Evolutionary conservation across 768 basidiomycete genomes (phyloP), one percentile per base, ranked within the genome.

Genomic region (Tephrocybe sp.): DNA sequence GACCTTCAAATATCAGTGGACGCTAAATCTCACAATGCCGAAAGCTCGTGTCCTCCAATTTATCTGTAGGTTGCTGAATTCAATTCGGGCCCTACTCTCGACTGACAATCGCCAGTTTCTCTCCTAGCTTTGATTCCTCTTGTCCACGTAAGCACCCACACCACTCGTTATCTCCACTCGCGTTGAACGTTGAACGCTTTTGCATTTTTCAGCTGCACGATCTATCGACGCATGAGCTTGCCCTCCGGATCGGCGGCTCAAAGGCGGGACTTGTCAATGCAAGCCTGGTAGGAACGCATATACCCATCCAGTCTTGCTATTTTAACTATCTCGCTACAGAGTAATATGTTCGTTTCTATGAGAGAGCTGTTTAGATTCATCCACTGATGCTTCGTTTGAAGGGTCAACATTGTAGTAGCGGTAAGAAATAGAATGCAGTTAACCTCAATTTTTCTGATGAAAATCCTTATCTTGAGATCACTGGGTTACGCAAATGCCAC

Each of bases 211-310:
- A 51, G 86, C 70, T 92, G 25, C 87, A 93, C 54, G 92, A 92
- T 53, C 73, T 92, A 35, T 79, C 81, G 1, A 92, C 87, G 0
- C 74, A 77, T 47, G 87, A 92, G 46, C 69, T 95, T 11, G 80
- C 90, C 9, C 66, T 83, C 8, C 79, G 91, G 36, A 78, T 92
- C 21, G 92, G 91, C 2, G 87, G 88, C 18, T 72, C 86, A 13
- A 84, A 81, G 59, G 83, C 89, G 0, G 92, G 89, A 0, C 72
- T 95, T 16, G 69, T 93, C 26, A 92, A 92, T 56, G 89, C 88
- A 34, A 89, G 83, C 64, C 72, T 90, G 82, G 87, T 89, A 62
- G 42, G 78, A 58, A 2, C 28, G 34, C 19, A 31, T 15, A 30
- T n/a, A 18, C 46, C 32, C 18, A 19, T 53, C 37, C 31, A 16